phyloP scores from a whole-genome alignment of 768 basidiomycete species.

The Sporobolomyces pararoseus region DNA sequence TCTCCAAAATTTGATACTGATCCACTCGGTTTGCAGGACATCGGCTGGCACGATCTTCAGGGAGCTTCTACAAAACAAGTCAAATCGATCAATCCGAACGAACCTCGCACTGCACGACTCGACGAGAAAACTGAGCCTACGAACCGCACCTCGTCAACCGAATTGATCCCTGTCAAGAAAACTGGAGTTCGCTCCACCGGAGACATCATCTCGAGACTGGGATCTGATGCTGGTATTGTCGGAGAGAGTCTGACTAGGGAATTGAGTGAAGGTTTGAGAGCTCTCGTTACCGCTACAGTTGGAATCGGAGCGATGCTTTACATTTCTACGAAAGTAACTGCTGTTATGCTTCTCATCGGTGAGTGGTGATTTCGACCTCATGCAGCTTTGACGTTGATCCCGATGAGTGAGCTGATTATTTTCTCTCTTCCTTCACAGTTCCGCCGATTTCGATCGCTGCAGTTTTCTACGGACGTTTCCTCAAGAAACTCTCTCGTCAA shows the following conservation, averaged over 20 bases:
- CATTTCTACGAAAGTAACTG: slow-evolving; percentile 72
- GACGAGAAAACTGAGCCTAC: background rate
- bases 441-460: slow-evolving; percentile 60
- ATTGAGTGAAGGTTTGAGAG: slow-evolving; percentile 56
- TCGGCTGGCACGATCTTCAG: slow-evolving; percentile 43
- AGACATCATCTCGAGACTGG: slow-evolving; percentile 84
- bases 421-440: slow-evolving; percentile 78
- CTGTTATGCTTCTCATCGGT: slow-evolving; percentile 88
- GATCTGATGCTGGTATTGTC: slow-evolving; percentile 85
- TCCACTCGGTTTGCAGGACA: slow-evolving; percentile 18
- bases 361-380: slow-evolving; percentile 48
- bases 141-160: background rate
- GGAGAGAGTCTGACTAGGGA: slow-evolving; percentile 59
- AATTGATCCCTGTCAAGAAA: slow-evolving; percentile 14
- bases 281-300: slow-evolving; percentile 87
- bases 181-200: slow-evolving; percentile 62
- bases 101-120: background rate
- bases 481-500: slow-evolving; percentile 81
- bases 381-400: no score
- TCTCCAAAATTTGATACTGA: background rate
- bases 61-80: slow-evolving; percentile 25
- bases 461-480: slow-evolving; percentile 93
- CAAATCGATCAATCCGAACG: background rate
- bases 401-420: slow-evolving; percentile 66
- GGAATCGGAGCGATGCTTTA: slow-evolving; percentile 98